Conservation (phyloP, 169 alveolate species). For the Plasmodium inui region DNA sequence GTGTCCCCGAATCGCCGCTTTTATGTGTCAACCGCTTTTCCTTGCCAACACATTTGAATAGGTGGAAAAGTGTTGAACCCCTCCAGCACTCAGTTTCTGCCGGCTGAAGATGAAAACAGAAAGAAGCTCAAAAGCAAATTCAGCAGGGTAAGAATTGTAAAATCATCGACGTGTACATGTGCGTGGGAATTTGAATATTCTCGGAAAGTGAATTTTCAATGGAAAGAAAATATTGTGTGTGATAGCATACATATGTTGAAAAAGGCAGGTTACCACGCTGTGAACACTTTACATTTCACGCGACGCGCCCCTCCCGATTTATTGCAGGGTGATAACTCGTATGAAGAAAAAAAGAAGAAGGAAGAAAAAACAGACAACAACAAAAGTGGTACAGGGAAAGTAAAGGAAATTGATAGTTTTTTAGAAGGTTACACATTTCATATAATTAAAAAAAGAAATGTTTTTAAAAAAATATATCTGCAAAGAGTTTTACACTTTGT, state of each 20-base stretch:
- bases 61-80: constrained; percentile 58
- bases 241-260: background rate
- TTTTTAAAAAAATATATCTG: background rate
- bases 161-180: background rate
- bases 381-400: constrained; percentile 38
- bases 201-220: background rate
- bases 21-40: background rate
- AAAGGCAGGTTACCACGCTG: background rate
- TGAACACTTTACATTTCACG: background rate
- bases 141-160: constrained; percentile 18
- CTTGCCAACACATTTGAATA: background rate
- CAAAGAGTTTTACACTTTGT: background rate
- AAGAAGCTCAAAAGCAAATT: constrained; percentile 21
- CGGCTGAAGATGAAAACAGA: constrained; percentile 32
- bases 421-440: constrained; percentile 78
- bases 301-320: background rate
- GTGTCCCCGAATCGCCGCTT: background rate
- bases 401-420: constrained; percentile 82
- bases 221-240: background rate
- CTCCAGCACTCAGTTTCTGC: background rate
- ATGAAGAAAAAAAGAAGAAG: constrained; percentile 40
- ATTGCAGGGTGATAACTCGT: constrained; percentile 16
- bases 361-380: constrained; percentile 32
- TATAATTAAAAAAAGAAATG: constrained; percentile 13
- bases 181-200: background rate